Evolutionary conservation across 495 filamentous ascomycete genomes (phyloP).

Genomic region (Lentithecium fluviatile): DNA sequence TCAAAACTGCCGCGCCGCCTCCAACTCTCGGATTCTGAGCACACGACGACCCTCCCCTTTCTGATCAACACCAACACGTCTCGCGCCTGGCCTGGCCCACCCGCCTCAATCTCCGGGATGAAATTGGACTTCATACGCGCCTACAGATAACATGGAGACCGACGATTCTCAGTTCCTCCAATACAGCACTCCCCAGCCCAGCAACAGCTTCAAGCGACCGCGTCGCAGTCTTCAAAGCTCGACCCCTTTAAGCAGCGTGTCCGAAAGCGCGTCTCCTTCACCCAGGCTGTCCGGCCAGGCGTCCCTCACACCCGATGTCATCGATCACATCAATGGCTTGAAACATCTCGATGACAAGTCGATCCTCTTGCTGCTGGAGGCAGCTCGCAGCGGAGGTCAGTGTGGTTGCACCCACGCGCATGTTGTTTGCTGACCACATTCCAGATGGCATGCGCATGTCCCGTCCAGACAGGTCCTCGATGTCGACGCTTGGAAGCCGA

Average conservation of each 20-base stretch:
- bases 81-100: slow-evolving; percentile 23
- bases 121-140: slow-evolving; percentile 15
- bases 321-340: slow-evolving; percentile 33
- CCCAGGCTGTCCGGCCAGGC: slow-evolving; percentile 28
- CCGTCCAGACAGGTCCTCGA: slow-evolving; percentile 27
- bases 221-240: slow-evolving; percentile 33
- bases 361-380: slow-evolving; percentile 31
- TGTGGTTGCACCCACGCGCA: not conserved
- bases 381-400: slow-evolving; percentile 33
- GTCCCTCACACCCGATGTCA: slow-evolving; percentile 28
- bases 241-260: slow-evolving; percentile 31
- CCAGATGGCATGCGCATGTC: slow-evolving; percentile 29
- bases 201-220: slow-evolving; percentile 32
- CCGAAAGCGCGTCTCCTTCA: slow-evolving; percentile 34
- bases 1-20: slow-evolving; percentile 28
- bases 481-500: slow-evolving; percentile 32
- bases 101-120: slow-evolving; percentile 34
- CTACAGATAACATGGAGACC: slow-evolving; percentile 30
- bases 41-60: slow-evolving; percentile 9
- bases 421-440: not conserved
- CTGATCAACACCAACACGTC: slow-evolving; percentile 1
- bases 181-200: slow-evolving; percentile 24
- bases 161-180: slow-evolving; percentile 33
- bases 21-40: slow-evolving; percentile 15
- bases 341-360: slow-evolving; percentile 36